Evolutionary conservation across 768 basidiomycete species (phyloP).

Genomic region (Gloeopeniophorella convolvens): DNA sequence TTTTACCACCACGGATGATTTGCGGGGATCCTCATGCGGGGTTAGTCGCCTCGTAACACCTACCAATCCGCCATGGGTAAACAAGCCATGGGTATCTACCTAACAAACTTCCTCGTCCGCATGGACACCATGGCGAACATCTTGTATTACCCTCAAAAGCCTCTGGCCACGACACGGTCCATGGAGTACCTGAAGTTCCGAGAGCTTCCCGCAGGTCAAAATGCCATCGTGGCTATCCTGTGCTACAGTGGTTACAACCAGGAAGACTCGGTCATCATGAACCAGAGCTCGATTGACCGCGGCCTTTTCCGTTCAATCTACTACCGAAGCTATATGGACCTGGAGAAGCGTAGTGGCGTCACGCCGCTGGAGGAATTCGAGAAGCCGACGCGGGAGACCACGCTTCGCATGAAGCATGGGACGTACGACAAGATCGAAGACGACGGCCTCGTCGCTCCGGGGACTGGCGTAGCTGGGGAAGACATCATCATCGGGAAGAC

Average conservation of each 20-base stretch:
- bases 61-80: constrained; percentile 99
- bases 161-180: constrained; percentile 94
- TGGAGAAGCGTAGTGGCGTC: constrained; percentile 94
- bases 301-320: constrained; percentile 98
- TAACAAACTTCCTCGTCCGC: constrained; percentile 96
- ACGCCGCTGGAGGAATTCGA: constrained; percentile 94
- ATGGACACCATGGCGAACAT: constrained; percentile 99
- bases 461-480: constrained; percentile 90
- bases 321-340: constrained; percentile 97
- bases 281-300: constrained; percentile 96
- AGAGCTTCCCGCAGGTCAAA: constrained; percentile 98
- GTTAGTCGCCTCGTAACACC: constrained; percentile 98
- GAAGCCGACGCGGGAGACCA: constrained; percentile 89
- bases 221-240: constrained; percentile 95
- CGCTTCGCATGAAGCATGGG: constrained; percentile 94
- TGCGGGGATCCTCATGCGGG: constrained; percentile 7
- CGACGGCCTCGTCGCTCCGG: constrained; percentile 93
- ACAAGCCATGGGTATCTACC: constrained; percentile 99
- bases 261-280: constrained; percentile 99
- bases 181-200: constrained; percentile 99
- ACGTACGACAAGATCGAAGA: constrained; percentile 98
- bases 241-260: constrained; percentile 99
- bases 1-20: neutral
- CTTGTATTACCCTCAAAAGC: constrained; percentile 98
- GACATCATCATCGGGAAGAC: constrained; percentile 99